Conservation (phyloP, 1,284 basidiomycete genomes). For the Sparassis latifolia region DNA sequence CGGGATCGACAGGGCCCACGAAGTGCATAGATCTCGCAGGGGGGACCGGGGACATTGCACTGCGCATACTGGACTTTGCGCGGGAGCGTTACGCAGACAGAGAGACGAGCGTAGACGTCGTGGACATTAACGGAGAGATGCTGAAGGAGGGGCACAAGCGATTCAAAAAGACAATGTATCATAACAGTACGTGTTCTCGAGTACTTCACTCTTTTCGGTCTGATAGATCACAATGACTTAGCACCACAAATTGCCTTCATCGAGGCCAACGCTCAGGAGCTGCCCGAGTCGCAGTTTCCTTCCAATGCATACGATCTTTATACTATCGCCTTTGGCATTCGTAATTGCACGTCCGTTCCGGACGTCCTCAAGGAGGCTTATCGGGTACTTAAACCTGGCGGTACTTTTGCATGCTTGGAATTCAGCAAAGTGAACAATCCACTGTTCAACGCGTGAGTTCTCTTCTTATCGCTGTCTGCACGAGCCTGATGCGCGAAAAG, state of each 20-base stretch:
- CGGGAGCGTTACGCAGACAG: conserved; percentile 84
- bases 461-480: neutral
- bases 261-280: conserved; percentile 88
- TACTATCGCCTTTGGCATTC: conserved; percentile 98
- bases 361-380: conserved; percentile 87
- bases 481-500: conserved; percentile 35
- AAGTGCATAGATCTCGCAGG: conserved; percentile 95
- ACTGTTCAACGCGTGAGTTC: conserved; percentile 73
- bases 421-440: conserved; percentile 95
- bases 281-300: conserved; percentile 61
- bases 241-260: conserved; percentile 92
- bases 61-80: conserved; percentile 90
- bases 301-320: conserved; percentile 91
- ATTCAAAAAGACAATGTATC: conserved; percentile 94
- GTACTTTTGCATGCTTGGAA: conserved; percentile 93
- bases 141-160: conserved; percentile 87
- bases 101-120: conserved; percentile 85
- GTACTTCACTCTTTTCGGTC: too few relatives aligned
- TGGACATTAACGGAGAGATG: conserved; percentile 97
- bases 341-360: conserved; percentile 94
- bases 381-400: conserved; percentile 94
- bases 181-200: conserved; percentile 68
- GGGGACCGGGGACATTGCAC: conserved; percentile 96
- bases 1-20: conserved; percentile 65
- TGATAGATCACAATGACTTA: conserved; percentile 24